Evolutionary conservation across 495 filamentous ascomycete genomes (phyloP).

Genomic region (Daldinia vernicosa): DNA sequence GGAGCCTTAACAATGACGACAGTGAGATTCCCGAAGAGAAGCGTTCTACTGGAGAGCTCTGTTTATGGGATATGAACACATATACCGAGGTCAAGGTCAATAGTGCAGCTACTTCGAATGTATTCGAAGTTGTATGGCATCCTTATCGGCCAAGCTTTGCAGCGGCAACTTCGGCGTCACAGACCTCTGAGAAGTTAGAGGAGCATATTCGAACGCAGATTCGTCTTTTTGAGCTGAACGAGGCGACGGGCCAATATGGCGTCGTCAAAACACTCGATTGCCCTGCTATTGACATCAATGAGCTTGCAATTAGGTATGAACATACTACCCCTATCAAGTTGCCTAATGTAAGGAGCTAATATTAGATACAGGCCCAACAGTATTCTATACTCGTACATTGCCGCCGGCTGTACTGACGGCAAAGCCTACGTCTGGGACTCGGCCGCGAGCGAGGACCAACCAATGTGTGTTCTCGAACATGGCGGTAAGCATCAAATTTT

Average conservation of each 20-base stretch:
- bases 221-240: constrained; percentile 52
- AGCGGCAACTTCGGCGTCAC: constrained; percentile 66
- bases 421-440: constrained; percentile 87
- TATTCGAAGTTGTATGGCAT: constrained; percentile 86
- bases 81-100: constrained; percentile 56
- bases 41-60: constrained; percentile 71
- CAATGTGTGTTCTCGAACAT: constrained; percentile 75
- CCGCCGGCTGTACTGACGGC: constrained; percentile 86
- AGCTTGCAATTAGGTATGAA: constrained; percentile 69
- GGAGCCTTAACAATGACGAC: constrained; percentile 60
- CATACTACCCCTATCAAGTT: constrained; percentile 42
- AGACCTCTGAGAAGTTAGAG: constrained; percentile 53
- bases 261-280: constrained; percentile 68
- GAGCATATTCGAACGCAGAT: constrained; percentile 59
- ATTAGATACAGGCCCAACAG: constrained; percentile 52
- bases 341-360: constrained; percentile 56
- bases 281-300: constrained; percentile 85
- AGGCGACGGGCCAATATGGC: constrained; percentile 46
- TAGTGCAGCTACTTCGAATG: constrained; percentile 68
- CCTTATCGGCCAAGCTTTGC: constrained; percentile 66
- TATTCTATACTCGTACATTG: constrained; percentile 65
- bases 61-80: constrained; percentile 71
- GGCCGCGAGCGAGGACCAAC: constrained; percentile 56
- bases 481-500: constrained; percentile 51
- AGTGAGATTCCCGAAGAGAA: constrained; percentile 63